Conservation (phyloP, 352 stramenopile genomes). For the Hyaloperonospora brassicae region DNA sequence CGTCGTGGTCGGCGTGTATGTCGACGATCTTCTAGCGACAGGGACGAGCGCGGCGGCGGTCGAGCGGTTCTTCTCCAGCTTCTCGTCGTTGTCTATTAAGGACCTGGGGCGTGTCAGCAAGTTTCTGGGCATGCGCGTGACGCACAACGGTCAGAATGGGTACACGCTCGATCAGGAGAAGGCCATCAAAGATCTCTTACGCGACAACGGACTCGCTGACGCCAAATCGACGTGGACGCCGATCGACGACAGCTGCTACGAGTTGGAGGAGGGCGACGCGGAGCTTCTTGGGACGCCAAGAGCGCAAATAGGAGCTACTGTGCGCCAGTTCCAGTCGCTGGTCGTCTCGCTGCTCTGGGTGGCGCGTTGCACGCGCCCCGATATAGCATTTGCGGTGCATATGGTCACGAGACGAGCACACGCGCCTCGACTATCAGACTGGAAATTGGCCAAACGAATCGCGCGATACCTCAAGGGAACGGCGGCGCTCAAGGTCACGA, state of each 20-base stretch:
- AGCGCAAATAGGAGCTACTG: too few species aligned
- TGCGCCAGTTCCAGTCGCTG: neutral
- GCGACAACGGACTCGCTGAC: neutral
- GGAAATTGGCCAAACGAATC: neutral
- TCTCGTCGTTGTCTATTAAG: too few species aligned
- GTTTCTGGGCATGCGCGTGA: too few species aligned
- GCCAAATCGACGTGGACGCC: neutral
- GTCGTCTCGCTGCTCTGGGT: neutral
- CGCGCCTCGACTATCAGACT: too few species aligned
- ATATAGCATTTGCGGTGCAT: too few species aligned
- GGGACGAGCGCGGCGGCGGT: neutral
- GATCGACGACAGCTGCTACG: too few species aligned
- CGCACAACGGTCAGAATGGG: too few species aligned
- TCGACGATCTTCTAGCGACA: conserved; percentile 24
- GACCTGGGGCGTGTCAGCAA: too few species aligned
- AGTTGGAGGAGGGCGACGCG: too few species aligned
- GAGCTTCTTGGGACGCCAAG: too few species aligned
- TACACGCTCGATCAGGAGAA: neutral
- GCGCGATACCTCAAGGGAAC: neutral
- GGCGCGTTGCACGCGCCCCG: neutral
- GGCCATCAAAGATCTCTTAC: too few species aligned
- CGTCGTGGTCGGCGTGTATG: conserved; percentile 18
- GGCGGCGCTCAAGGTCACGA: neutral
- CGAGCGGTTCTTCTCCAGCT: conserved; percentile 6
- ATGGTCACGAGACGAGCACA: neutral